Evolutionary conservation across 129 eudicot species (phyloP).

Genomic region (Centaurea solstitialis): DNA sequence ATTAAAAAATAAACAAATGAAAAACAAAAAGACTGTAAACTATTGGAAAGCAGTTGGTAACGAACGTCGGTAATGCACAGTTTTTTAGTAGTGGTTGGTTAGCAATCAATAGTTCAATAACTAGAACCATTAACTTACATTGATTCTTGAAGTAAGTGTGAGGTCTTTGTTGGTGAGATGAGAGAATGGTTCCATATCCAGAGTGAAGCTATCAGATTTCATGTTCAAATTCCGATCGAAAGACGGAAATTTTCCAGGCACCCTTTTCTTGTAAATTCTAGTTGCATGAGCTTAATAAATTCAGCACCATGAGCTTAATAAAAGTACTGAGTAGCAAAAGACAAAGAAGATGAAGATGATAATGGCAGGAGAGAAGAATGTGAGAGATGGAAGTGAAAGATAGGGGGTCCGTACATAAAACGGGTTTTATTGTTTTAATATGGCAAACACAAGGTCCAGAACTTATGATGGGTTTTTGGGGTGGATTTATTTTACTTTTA

Average conservation of each 20-base stretch:
- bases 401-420: too few species aligned
- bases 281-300: slow-evolving; percentile 25
- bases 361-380: neutral
- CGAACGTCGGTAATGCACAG: too few species aligned
- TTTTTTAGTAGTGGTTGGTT: too few species aligned
- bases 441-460: too few species aligned
- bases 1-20: too few species aligned
- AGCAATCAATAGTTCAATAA: neutral
- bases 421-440: too few species aligned
- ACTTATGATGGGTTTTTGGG: too few species aligned
- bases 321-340: neutral
- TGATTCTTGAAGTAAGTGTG: slow-evolving; percentile 47
- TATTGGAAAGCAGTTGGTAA: too few species aligned
- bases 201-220: slow-evolving; percentile 52
- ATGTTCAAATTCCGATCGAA: slow-evolving; percentile 31
- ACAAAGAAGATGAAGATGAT: neutral
- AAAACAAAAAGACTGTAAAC: too few species aligned
- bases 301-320: slow-evolving; percentile 9
- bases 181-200: slow-evolving; percentile 60
- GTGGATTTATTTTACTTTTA: too few species aligned
- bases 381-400: neutral
- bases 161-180: slow-evolving; percentile 43
- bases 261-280: slow-evolving; percentile 17
- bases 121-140: slow-evolving; percentile 10
- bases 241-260: slow-evolving; percentile 23